A percentile compares a stretch with the other conserved stretches of the same genome.
Conservation (phyloP, 2,329 filamentous ascomycete genomes). For the Colletotrichum acutatum region DNA sequence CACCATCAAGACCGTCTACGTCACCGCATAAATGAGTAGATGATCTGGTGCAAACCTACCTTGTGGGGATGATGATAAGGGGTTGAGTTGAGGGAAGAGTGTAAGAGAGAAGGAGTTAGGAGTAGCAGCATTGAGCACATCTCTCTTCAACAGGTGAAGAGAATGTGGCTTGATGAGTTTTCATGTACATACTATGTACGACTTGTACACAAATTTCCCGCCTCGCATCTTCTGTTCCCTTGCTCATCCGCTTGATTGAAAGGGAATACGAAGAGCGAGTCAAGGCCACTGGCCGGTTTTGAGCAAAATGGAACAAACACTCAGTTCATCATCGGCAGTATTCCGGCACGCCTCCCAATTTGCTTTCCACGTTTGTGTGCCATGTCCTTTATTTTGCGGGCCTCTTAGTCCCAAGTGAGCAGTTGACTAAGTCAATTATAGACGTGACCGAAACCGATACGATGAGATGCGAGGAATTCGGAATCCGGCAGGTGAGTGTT, state of each 20-base stretch:
- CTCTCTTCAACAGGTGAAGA: background rate
- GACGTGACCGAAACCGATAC: background rate
- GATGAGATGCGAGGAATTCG: background rate
- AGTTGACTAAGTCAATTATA: too few species aligned
- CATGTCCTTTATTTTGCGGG: slow-evolving; percentile 26
- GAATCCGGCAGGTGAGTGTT: background rate
- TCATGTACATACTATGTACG: slow-evolving; percentile 34
- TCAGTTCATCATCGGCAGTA: background rate
- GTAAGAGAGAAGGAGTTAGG: background rate
- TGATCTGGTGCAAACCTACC: too few species aligned
- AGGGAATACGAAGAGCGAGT: background rate
- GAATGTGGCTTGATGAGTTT: slow-evolving; percentile 4
- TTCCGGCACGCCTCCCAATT: background rate
- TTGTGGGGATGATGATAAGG: background rate
- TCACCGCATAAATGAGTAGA: background rate
- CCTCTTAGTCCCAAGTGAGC: background rate
- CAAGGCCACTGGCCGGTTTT: slow-evolving; percentile 12
- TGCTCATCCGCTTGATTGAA: background rate
- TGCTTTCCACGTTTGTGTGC: background rate
- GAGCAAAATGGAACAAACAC: slow-evolving; percentile 1
- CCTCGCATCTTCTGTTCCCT: background rate
- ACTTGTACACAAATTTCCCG: slow-evolving; percentile 21
- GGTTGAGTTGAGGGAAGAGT: background rate
- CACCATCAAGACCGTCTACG: slow-evolving; percentile 16
- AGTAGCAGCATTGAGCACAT: background rate